A percentile compares a stretch with the other conserved stretches of the same genome.
Conservation (phyloP, 768 basidiomycete genomes). For the Nevesoporus exiguus region DNA sequence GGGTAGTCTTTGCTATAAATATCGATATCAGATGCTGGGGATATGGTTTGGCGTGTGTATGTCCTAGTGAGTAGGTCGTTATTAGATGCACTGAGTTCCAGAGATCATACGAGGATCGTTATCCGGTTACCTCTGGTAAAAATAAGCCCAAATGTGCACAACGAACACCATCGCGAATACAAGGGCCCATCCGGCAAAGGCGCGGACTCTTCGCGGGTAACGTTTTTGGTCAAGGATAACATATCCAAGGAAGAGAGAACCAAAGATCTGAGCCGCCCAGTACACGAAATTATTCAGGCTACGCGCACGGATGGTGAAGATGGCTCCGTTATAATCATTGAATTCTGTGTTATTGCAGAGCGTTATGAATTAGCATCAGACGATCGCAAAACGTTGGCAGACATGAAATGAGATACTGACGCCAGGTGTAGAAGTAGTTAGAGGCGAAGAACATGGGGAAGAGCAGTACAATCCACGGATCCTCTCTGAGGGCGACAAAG, state of each 20-base stretch:
- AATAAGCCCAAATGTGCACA: conserved; percentile 75
- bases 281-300: conserved; percentile 77
- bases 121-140: conserved; percentile 63
- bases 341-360: conserved; percentile 50
- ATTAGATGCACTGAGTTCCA: not conserved
- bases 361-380: not conserved
- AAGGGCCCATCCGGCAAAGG: conserved; percentile 66
- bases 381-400: not conserved
- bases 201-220: conserved; percentile 62
- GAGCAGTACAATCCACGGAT: conserved; percentile 69
- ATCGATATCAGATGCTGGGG: conserved; percentile 46
- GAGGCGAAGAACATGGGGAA: conserved; percentile 85
- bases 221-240: conserved; percentile 55
- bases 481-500: conserved; percentile 61
- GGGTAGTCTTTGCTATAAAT: conserved; percentile 54
- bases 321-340: conserved; percentile 72
- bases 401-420: conserved; percentile 37
- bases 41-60: conserved; percentile 58
- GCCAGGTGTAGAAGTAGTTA: conserved; percentile 86
- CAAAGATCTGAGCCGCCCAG: conserved; percentile 75
- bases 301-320: conserved; percentile 80
- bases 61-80: conserved; percentile 1
- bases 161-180: conserved; percentile 63
- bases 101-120: not conserved
- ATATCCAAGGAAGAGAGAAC: conserved; percentile 68